Base-by-base conservation (phyloP, 2,329 filamentous ascomycete species). In the Pseudovirgaria hyperparasitica region DNA sequence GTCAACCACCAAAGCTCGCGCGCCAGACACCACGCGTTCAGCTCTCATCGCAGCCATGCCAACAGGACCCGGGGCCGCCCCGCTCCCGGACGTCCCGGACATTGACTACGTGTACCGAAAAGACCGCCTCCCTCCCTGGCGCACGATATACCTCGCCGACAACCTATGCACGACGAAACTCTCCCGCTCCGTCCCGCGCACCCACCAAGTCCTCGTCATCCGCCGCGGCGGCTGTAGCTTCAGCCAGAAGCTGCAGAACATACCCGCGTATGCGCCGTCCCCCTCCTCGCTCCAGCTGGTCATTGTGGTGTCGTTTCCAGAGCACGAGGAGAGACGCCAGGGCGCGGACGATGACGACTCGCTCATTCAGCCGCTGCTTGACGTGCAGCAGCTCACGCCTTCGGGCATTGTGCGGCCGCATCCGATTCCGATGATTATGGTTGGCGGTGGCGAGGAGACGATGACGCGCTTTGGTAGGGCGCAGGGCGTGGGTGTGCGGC, bases 141-240 rank as follows among this genome's bases (percentile, higher is more conserved):
- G 57, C 4, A 71, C 57, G 2, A 60, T 92, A 38, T 87, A 76
- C 55, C 67, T 87, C 12, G 76, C 52, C 25, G 24, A 76, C 6
- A 77, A 65, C 29, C 69, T 74, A 7, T 90, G 87, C 51, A 60
- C 65, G 31, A 58, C 61, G 31, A 52, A 64, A 33, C 53, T 82
- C 28, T 52, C 70, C 9, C 40, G 60, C 2, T 50, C 60, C 6
- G 52, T 74, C 3, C 63, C 61, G 0, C 61, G 60, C 21, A 55
- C 50, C 2, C 56, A 92, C 54, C 76, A 93, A 27, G 63, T 96
- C 33, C 74, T 98, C 32, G 70, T 93, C 26, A 65, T 96, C 41
- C 74, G 71, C 16, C 74, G 90, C 5, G 87, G 90, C 20, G 74
- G 72, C 1, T 98, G 90, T 57, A 78, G 70, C 14, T 96, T 96